Evolutionary conservation across 1,284 basidiomycete genomes (phyloP), one percentile per base, ranked within the genome.

Genomic region (Ceratobasidium sp.): DNA sequence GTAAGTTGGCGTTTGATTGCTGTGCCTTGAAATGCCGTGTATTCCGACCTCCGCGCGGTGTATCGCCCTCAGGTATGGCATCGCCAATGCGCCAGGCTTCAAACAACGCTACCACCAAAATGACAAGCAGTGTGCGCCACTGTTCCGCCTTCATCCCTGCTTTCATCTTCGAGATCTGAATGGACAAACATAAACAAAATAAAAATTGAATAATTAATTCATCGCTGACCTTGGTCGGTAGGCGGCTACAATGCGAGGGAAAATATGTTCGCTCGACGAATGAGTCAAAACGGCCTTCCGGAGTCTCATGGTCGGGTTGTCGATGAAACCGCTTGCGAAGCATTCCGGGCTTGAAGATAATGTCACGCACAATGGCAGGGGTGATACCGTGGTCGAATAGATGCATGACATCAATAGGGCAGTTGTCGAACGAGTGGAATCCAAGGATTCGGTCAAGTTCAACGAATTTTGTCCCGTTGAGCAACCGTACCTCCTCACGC

Each of bases 391-490:
- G 13, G n/a, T 66, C 42, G 17, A 66, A 49, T 5, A 66, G 17
- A 10, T 66, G 64, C 64, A 66, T 66, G 8, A 6, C 47, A 28
- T 66, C 64, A 11, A 66, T 28, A 5, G 64, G 64, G 2, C 5
- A 31, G 11, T 66, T 47, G 13, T 47, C 17, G 10, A 49, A 35
- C 1, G 42, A 47, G 26, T 15, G 33, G 6, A 47, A 66, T 7
- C 26, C 45, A 7, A 45, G 64, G 45, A 66, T 28, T 8, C 64
- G 64, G 13, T 66, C 64, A 4, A 66, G 11, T 15, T 66, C 64
- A 20, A n/a, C 15, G 28, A 66, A 66, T 1, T 11, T 3, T 1
- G 45, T 49, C 1, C 45, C 45, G 28, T 47, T 66, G 20, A 8
- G 26, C 2, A 13, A 2, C 4, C 64, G 42, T 11, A 66, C n/a